Evolutionary conservation across 225 moss, liverwort and hornwort species (phyloP), one percentile per base, ranked within the genome.

Genomic region (Polytrichum commune): DNA sequence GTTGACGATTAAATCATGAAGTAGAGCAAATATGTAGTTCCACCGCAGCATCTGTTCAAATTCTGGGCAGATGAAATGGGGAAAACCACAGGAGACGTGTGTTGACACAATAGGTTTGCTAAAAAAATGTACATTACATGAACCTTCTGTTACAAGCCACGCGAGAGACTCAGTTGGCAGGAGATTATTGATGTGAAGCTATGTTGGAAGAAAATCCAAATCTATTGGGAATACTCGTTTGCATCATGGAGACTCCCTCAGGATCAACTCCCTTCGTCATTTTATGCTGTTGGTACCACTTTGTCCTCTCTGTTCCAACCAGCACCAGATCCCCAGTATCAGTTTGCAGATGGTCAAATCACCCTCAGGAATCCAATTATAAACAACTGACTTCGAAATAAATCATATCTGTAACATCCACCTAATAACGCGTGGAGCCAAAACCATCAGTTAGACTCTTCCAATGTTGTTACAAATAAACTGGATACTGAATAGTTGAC

Each of bases 271-370:
- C 76, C 77, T 73, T 88, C 46, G 87, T 82, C 87, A 84, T 84
- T 79, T 88, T 88, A 73, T 88, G 87, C 26, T 84, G 87, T 73
- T 88, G 87, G 22, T 88, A 88, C 87, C 87, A 88, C 68, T 88
- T 88, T 67, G 87, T 88, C 70, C 87, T 84, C 82, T 88, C 87
- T 88, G 81, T 67, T 74, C 19, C 71, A 75, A 66, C 67, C 72
- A 38, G 24, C 75, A 64, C 77, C 74, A 35, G 6, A 20, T 64
- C 68, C 77, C 72, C 35, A 64, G 82, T 29, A 85, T 20, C 24
- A 63, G 5, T 46, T 13, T 46, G 46, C 46, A 7, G 24, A 60
- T 7, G 7, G n/a, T 60, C 9, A 60, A 23, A 24, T 46, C 46
- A 2, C 6, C 1, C 3, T 46, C 46, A 46, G 1, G 13, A 46